Evolutionary conservation across 371 early-diverging fungal species (phyloP).

Genomic region (Rhizopus sp.): DNA sequence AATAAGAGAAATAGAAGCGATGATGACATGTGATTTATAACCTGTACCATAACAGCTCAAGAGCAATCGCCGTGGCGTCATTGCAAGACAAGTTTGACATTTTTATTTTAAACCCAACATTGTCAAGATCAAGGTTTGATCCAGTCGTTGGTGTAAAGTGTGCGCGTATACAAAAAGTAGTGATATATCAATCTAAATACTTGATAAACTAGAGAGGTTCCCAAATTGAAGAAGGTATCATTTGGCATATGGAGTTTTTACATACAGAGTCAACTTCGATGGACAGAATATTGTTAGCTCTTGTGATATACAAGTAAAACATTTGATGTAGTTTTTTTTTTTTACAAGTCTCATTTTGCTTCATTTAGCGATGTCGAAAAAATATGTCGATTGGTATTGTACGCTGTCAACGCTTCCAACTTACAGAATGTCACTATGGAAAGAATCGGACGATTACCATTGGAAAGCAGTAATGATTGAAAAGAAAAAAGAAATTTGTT

Average conservation of each 20-base stretch:
- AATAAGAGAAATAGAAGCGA: background rate
- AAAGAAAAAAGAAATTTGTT: background rate
- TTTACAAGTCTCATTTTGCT: background rate
- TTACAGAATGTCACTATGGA: slow-evolving; percentile 28
- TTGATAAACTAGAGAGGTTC: slow-evolving; percentile 31
- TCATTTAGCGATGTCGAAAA: slow-evolving; percentile 37
- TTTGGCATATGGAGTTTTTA: slow-evolving; percentile 55
- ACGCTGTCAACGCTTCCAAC: slow-evolving; percentile 36
- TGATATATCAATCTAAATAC: background rate
- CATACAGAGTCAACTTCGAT: slow-evolving; percentile 24
- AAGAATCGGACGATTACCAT: slow-evolving; percentile 35
- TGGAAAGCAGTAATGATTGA: slow-evolving; percentile 32
- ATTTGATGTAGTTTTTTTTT: background rate
- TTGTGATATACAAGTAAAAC: slow-evolving; percentile 39
- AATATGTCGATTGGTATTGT: slow-evolving; percentile 34
- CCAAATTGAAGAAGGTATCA: slow-evolving; percentile 40
- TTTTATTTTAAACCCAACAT: slow-evolving; percentile 28
- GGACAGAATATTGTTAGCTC: slow-evolving; percentile 35
- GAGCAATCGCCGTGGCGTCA: slow-evolving; percentile 44
- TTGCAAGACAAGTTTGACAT: slow-evolving; percentile 46
- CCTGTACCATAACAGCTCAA: slow-evolving; percentile 20
- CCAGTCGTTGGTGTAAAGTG: slow-evolving; percentile 38
- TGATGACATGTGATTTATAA: background rate
- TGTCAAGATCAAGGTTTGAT: slow-evolving; percentile 34
- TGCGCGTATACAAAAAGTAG: background rate